Percentiles rank a stretch among this genome's conserved stretches.
Evolutionary conservation across 208 protist species (phyloP).

Genomic region (Trypanosoma theileri): DNA sequence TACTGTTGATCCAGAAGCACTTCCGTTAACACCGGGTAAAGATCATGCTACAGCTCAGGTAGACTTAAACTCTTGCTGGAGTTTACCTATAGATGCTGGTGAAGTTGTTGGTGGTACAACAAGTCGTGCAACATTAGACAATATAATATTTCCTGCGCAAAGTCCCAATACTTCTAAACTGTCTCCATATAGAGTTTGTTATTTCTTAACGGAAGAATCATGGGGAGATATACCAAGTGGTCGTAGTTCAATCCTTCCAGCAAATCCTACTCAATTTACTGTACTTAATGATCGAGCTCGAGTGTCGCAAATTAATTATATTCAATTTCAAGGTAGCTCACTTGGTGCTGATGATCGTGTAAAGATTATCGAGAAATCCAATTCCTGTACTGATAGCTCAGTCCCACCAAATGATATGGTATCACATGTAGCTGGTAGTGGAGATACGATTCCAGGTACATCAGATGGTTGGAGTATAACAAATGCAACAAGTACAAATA

Average conservation of each 20-base stretch:
- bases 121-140: slow-evolving; percentile 44
- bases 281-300: slow-evolving; percentile 44
- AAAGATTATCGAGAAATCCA: slow-evolving; percentile 70
- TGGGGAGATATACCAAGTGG: slow-evolving; percentile 79
- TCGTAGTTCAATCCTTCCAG: slow-evolving; percentile 49
- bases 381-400: slow-evolving; percentile 64
- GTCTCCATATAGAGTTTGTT: slow-evolving; percentile 62
- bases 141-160: slow-evolving; percentile 60
- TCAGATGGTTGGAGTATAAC: slow-evolving; percentile 56
- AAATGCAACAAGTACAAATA: slow-evolving; percentile 36
- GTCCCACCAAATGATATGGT: slow-evolving; percentile 54
- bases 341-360: slow-evolving; percentile 54
- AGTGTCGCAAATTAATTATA: slow-evolving; percentile 47
- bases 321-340: slow-evolving; percentile 60
- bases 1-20: slow-evolving; percentile 30
- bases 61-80: slow-evolving; percentile 74
- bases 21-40: slow-evolving; percentile 49
- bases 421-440: slow-evolving; percentile 34
- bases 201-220: slow-evolving; percentile 43
- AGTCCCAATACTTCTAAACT: slow-evolving; percentile 18
- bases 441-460: slow-evolving; percentile 13
- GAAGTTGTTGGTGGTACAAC: slow-evolving; percentile 54
- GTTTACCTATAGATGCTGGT: slow-evolving; percentile 39
- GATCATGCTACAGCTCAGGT: slow-evolving; percentile 58
- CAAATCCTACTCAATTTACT: slow-evolving; percentile 73